Base-by-base conservation (phyloP, 441 rosid species). In the Capsella rubella region DNA sequence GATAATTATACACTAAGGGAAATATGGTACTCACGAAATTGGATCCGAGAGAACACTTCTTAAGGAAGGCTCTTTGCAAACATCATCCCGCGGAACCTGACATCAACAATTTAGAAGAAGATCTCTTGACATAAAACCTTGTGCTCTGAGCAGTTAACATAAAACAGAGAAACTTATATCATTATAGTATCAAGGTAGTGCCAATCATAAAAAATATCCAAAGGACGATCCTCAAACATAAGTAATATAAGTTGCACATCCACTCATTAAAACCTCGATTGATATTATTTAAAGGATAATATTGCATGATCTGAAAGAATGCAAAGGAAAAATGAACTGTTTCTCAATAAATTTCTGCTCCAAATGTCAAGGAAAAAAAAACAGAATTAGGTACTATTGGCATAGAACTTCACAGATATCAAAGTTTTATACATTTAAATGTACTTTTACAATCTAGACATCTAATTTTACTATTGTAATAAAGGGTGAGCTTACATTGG, bases 1-100 rank as follows among this genome's bases (percentile, higher is more conserved):
- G 8, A 49, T 21, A 54, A 51, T n/a, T 49, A 53, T 32, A 50
- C 50, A 77, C 11, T 28, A 43, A 80, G 68, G 72, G 37, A 55
- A 74, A 52, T 61, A 58, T 31, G 63, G 61, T 75, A 89, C 97
- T 95, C 84, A 95, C 99, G 97, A 92, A 71, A 92, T 56, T 58
- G 97, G 92, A 83, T 95, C 99, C 12, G 97, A 95, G 69, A 95
- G 97, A 73, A 95, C 85, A 70, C 96, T 92, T 87, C 99, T 85
- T 74, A 95, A 86, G 74, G 99, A 92, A 54, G 91, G 92, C 69
- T 90, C 96, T 82, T 90, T 92, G 78, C 64, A 84, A 68, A 72
- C 72, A 78, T 84, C 84, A 80, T 79, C 84, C 62, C 62, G 84
- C 18, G 80, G 77, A 69, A 83, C 94, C 99, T 95, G 94, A 66